Conservation (phyloP, 257 asterid genomes). For the Nicotiana attenuata region DNA sequence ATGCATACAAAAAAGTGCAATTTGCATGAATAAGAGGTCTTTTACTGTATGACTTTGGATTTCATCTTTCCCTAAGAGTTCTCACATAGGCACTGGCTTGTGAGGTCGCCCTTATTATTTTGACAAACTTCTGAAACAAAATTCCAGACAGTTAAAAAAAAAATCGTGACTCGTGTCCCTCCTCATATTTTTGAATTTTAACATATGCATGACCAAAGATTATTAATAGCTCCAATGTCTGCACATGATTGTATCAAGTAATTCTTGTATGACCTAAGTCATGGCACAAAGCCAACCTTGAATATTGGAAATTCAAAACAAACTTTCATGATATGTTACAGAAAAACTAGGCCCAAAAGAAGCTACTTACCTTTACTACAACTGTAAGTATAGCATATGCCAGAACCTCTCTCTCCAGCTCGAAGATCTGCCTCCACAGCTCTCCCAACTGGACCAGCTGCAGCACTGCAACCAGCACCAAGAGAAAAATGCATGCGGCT, state of each 20-base stretch:
- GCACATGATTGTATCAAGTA: not conserved
- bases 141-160: no score
- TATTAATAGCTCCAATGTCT: not conserved
- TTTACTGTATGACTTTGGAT: not conserved
- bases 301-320: not conserved
- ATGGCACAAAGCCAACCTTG: not conserved
- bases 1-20: not conserved
- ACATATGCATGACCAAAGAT: not conserved
- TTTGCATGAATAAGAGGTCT: not conserved
- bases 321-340: not conserved
- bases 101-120: no score
- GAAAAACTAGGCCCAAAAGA: not conserved
- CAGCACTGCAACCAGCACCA: constrained; percentile 99
- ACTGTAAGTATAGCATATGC: constrained; percentile 98
- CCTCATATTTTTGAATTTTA: no score
- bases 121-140: not conserved
- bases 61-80: no score
- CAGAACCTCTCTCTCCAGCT: constrained; percentile 98
- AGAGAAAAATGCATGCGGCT: constrained; percentile 98
- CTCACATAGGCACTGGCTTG: no score
- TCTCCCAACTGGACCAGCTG: constrained; percentile 98
- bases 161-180: not conserved
- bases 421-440: constrained; percentile 94
- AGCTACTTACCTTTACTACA: constrained; percentile 81
- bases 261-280: no score